Evolutionary conservation across 108 stramenopile species (phyloP).

Genomic region (Cylindrotheca closterium): DNA sequence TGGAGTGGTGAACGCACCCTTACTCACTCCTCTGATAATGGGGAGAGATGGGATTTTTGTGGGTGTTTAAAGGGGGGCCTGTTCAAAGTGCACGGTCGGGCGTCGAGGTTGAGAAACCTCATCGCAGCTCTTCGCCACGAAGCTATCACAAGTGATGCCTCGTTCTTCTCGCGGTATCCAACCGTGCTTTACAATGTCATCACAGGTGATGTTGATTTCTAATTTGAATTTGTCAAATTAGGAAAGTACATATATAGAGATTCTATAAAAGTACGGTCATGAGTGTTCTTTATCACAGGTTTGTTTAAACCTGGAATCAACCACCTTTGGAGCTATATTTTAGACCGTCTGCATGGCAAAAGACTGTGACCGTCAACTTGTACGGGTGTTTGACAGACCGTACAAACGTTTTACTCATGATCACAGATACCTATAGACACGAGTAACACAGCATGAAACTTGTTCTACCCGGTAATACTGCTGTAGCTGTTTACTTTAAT

Average conservation of each 20-base stretch:
- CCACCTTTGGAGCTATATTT: too few species aligned
- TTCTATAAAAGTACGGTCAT: constrained; percentile 47
- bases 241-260: constrained; percentile 44
- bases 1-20: neutral
- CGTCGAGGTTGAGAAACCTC: constrained; percentile 12
- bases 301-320: too few species aligned
- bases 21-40: neutral
- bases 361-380: too few species aligned
- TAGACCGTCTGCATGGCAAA: too few species aligned
- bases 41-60: neutral
- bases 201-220: constrained; percentile 46
- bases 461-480: too few species aligned
- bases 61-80: constrained; percentile 25
- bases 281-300: too few species aligned
- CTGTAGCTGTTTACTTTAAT: too few species aligned
- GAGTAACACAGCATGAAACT: too few species aligned
- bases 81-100: constrained; percentile 46
- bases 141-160: constrained; percentile 15
- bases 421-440: too few species aligned
- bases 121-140: constrained; percentile 42
- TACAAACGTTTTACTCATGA: too few species aligned
- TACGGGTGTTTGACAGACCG: too few species aligned
- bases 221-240: constrained; percentile 39
- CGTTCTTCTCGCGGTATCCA: constrained; percentile 43
- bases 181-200: constrained; percentile 41